Evolutionary conservation across 1,284 basidiomycete species (phyloP).

Genomic region (Fistulinella cinereoalba): DNA sequence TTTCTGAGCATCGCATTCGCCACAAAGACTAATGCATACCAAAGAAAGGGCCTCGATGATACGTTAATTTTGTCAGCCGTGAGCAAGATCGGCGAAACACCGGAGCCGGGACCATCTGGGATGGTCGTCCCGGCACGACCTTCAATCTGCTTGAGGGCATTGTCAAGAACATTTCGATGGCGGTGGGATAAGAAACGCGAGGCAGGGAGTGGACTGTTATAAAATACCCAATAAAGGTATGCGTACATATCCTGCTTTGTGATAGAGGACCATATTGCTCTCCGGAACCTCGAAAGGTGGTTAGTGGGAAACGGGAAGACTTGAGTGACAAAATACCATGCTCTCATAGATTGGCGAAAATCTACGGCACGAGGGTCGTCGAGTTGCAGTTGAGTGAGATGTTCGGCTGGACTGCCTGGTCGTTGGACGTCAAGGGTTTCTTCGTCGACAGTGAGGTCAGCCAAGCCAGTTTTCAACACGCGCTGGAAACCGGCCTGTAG

Average conservation of each 20-base stretch:
- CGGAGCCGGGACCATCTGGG: conserved; percentile 58
- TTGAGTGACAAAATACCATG: conserved; percentile 41
- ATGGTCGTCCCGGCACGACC: conserved; percentile 69
- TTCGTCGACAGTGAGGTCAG: conserved; percentile 53
- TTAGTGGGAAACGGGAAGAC: conserved; percentile 4
- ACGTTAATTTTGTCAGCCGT: conserved; percentile 80
- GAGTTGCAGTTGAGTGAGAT: conserved; percentile 51
- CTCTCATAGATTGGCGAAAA: conserved; percentile 68
- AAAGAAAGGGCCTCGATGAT: conserved; percentile 64
- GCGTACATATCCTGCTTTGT: conserved; percentile 61
- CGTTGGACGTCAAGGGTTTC: conserved; percentile 50
- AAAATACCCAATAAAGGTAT: conserved; percentile 88
- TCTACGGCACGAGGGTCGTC: conserved; percentile 74
- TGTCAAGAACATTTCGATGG: conserved; percentile 52
- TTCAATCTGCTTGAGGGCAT: conserved; percentile 63
- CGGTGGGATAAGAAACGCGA: conserved; percentile 45
- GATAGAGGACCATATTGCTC: conserved; percentile 72
- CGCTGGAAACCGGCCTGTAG: conserved; percentile 59
- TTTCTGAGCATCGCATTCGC: conserved; percentile 52
- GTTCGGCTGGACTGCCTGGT: conserved; percentile 61
- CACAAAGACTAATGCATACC: conserved; percentile 62
- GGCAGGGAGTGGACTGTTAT: conserved; percentile 59
- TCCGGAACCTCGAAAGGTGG: conserved; percentile 56
- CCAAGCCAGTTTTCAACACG: conserved; percentile 56
- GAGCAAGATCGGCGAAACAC: conserved; percentile 62